phyloP scores from a whole-genome alignment of 2,329 filamentous ascomycete species.

The Hortaea sp. region DNA sequence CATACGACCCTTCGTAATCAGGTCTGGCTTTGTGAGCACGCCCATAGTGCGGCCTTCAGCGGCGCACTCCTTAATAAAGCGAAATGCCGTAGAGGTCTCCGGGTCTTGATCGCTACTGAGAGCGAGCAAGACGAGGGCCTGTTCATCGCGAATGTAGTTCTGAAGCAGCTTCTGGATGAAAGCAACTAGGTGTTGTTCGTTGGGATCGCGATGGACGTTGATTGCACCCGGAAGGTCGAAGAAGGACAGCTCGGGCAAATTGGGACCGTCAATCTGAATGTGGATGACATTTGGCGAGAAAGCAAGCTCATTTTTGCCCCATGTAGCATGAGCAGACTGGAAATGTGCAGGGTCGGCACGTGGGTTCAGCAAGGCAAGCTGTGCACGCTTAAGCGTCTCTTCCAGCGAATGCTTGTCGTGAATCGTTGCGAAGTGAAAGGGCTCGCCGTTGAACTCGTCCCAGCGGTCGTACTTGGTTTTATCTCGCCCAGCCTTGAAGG shows the following conservation, averaged over 20 bases:
- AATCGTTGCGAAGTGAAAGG: conserved; percentile 54
- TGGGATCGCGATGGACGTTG: conserved; percentile 49
- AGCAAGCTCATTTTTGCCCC: conserved; percentile 40
- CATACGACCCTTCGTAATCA: conserved; percentile 39
- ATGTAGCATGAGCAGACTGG: conserved; percentile 10
- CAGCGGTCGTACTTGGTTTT: conserved; percentile 1
- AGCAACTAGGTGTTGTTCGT: conserved; percentile 58
- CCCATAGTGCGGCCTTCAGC: conserved; percentile 36
- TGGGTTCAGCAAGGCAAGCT: conserved; percentile 67
- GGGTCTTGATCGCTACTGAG: conserved; percentile 70
- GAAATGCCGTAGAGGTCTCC: conserved; percentile 61
- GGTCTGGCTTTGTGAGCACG: conserved; percentile 78
- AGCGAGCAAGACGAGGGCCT: conserved; percentile 49
- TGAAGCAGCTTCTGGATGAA: conserved; percentile 61
- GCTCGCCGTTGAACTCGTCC: conserved; percentile 28
- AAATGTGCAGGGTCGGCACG: conserved; percentile 30
- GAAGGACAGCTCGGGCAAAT: conserved; percentile 65
- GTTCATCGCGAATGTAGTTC: conserved; percentile 57
- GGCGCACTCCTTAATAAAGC: conserved; percentile 40
- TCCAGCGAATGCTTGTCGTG: conserved; percentile 54
- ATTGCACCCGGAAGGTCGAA: conserved; percentile 82
- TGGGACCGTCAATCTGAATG: conserved; percentile 62
- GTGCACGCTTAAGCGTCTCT: conserved; percentile 60
- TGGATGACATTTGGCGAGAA: conserved; percentile 77
- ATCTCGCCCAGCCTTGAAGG: conserved; percentile 33